phyloP scores from a whole-genome alignment of 495 filamentous ascomycete genomes.

The Aspergillus nidulans region DNA sequence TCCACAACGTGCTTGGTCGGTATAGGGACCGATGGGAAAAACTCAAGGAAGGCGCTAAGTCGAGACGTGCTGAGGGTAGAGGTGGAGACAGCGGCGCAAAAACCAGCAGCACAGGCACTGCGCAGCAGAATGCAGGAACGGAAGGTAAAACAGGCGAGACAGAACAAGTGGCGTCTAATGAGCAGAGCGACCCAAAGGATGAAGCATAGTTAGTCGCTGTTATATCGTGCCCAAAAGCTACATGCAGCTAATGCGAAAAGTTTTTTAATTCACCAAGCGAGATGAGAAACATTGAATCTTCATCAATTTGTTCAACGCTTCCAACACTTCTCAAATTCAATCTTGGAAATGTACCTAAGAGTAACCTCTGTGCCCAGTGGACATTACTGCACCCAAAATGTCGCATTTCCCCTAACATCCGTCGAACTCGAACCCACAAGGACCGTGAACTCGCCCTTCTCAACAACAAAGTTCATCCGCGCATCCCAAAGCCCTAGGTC shows the following conservation, averaged over 20 bases:
- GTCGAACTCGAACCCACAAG: constrained; percentile 52
- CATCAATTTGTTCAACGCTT: not conserved
- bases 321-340: no score
- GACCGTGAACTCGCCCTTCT: constrained; percentile 60
- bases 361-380: no score
- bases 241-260: not conserved
- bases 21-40: constrained; percentile 81
- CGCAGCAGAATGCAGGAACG: not conserved
- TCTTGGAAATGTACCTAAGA: no score
- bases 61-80: constrained; percentile 27
- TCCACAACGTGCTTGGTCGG: constrained; percentile 57
- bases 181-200: not conserved
- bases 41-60: constrained; percentile 78
- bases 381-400: constrained; percentile 43
- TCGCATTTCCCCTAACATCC: constrained; percentile 53
- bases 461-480: constrained; percentile 64
- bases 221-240: not conserved
- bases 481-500: constrained; percentile 57
- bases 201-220: not conserved
- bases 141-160: not conserved
- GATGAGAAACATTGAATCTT: not conserved
- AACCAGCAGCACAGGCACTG: constrained; percentile 1
- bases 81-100: not conserved
- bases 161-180: constrained; percentile 5
- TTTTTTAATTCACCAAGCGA: not conserved